These are phyloP conservation scores for Suillus clintonianus DNA, from an alignment of 768 basidiomycete species.

Conservation along the genomic window DNA sequence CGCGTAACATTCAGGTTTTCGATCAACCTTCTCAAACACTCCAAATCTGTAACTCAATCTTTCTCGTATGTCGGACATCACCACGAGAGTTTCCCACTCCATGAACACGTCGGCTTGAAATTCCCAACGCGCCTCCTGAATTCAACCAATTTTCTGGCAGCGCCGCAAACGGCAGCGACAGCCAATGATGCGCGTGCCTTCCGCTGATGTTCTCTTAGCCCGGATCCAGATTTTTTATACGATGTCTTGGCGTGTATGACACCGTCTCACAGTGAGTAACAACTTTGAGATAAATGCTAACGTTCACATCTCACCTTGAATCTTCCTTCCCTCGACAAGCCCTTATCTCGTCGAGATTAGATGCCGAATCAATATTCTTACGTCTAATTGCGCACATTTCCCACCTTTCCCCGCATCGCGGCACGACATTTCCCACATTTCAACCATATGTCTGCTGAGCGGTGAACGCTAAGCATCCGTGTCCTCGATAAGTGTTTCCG, in stretches of 20 bases:
- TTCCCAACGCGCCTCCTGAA: neutral
- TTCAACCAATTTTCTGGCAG: neutral
- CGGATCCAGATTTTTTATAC: neutral
- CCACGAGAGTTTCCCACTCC: conserved; percentile 15
- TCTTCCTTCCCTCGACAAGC: conserved; percentile 6
- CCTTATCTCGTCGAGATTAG: conserved; percentile 7
- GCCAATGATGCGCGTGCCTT: neutral
- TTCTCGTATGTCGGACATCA: neutral
- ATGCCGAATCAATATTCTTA: conserved; percentile 8
- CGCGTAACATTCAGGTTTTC: neutral
- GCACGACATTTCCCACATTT: conserved; percentile 10
- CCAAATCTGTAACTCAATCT: conserved; percentile 2
- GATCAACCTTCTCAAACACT: neutral
- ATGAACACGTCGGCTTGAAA: neutral
- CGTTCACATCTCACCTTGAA: neutral
- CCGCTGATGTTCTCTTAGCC: neutral
- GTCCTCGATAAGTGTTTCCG: conserved; percentile 5
- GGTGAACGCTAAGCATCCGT: conserved; percentile 10
- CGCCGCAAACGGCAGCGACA: conserved; percentile 4
- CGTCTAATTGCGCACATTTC: conserved; percentile 9
- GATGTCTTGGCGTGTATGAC: conserved; percentile 3
- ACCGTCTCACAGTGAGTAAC: conserved; percentile 2
- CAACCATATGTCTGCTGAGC: conserved; percentile 10
- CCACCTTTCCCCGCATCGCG: conserved; percentile 30
- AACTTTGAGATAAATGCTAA: neutral